Conservation (phyloP, 805 yeast species). For the Ogataea ganodermae region DNA sequence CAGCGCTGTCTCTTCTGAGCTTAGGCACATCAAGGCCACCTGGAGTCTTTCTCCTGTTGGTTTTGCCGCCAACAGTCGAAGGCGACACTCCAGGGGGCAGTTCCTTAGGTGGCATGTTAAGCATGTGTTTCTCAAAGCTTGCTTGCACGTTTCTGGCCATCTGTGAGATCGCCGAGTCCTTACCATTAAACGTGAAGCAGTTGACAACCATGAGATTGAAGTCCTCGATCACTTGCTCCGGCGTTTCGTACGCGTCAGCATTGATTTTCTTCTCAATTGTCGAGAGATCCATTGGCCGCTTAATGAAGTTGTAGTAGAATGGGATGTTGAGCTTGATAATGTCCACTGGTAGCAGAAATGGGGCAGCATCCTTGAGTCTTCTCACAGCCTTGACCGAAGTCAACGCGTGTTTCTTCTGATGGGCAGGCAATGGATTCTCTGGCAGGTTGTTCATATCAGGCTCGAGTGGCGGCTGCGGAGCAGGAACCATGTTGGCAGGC, state of each 20-base stretch:
- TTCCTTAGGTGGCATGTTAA: constrained; percentile 80
- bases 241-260: constrained; percentile 68
- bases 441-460: constrained; percentile 75
- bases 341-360: constrained; percentile 90
- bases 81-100: constrained; percentile 30
- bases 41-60: constrained; percentile 35
- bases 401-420: constrained; percentile 78
- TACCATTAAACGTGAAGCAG: constrained; percentile 85
- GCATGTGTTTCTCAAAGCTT: constrained; percentile 88
- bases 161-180: constrained; percentile 75
- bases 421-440: constrained; percentile 67
- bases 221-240: constrained; percentile 71
- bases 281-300: constrained; percentile 89
- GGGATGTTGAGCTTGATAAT: constrained; percentile 87
- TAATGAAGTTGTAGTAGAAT: constrained; percentile 78
- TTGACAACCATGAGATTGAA: constrained; percentile 83
- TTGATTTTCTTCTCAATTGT: constrained; percentile 83
- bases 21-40: constrained; percentile 54
- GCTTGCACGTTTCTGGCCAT: constrained; percentile 93
- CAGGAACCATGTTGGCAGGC: constrained; percentile 50
- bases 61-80: constrained; percentile 29
- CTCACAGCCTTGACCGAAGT: constrained; percentile 84
- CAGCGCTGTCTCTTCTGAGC: constrained; percentile 73
- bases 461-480: constrained; percentile 73
- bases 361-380: constrained; percentile 88